Evolutionary conservation across 805 yeast genomes (phyloP), one percentile per base, ranked within the genome.

Genomic region (Brettanomyces anomalus): DNA sequence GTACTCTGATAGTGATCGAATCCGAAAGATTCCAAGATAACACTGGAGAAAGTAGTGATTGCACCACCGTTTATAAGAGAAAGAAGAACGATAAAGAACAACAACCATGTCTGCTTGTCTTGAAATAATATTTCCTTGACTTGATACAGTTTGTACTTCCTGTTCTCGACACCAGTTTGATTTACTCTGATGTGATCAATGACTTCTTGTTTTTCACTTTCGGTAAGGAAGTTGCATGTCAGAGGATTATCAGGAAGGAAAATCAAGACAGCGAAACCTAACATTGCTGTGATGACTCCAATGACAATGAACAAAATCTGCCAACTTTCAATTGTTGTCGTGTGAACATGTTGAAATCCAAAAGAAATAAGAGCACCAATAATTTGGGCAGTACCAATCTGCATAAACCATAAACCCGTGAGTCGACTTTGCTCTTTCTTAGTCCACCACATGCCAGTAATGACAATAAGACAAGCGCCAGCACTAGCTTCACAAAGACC

Each of bases 361-460:
- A 15, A 28, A 8, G 33, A 24, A 26, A 30, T 19, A 5, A 35
- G n/a, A 15, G 39, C 30, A 3, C 42, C 45, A 16, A 38, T 13
- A 21, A 38, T 38, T 14, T 32, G 15, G 7, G 34, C 34, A 32
- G 18, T 16, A n/a, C 34, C 34, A 43, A 66, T 67, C 10, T 15
- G 30, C 14, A n/a, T 15, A 17, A 14, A 16, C 31, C 24, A 24
- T 21, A 38, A 14, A 18, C 34, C 33, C 6, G 19, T 14, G n/a
- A 18, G 18, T 11, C 21, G 19, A 17, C 14, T 11, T 10, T 70
- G 75, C 46, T 72, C 76, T 15, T 65, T 64, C 45, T 68, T 63
- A 45, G 64, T 72, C 66, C 76, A 79, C 68, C 76, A 79, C 52
- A 75, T 79, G 30, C 74, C 55, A 6, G 80, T 77, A 32, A 78